Conservation (phyloP, 2,329 filamentous ascomycete species). For the Chaetoscypha palmicola region DNA sequence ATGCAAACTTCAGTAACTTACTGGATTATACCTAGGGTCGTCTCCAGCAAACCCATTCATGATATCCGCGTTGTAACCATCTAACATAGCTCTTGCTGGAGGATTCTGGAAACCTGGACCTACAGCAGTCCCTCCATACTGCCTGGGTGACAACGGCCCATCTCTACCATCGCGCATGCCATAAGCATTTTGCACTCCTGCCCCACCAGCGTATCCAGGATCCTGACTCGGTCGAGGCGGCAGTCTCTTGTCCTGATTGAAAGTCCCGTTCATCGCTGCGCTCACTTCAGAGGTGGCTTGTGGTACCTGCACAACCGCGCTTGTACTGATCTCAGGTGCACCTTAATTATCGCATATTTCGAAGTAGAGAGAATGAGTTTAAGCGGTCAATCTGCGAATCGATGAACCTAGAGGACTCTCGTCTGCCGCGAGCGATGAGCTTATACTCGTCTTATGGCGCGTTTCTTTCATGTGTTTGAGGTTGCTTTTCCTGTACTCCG, state of each 20-base stretch:
- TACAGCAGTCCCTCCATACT: conserved; percentile 9
- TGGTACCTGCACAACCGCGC: neutral
- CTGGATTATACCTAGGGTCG: conserved; percentile 49
- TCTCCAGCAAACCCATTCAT: conserved; percentile 48
- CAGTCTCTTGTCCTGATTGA: conserved; percentile 13
- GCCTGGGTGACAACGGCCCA: conserved; percentile 8
- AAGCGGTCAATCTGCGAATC: no score
- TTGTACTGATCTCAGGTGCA: no score
- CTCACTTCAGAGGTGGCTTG: neutral
- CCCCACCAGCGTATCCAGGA: conserved; percentile 13
- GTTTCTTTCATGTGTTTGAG: no score
- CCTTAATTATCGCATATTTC: no score
- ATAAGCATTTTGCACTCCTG: conserved; percentile 13
- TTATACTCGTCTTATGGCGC: no score
- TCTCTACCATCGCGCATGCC: conserved; percentile 7
- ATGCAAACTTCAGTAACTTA: conserved; percentile 31
- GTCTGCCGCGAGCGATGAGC: no score
- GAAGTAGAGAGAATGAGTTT: no score
- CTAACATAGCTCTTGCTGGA: conserved; percentile 44
- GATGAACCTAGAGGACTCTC: no score
- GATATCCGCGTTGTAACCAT: conserved; percentile 52
- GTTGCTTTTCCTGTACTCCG: no score
- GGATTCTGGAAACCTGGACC: conserved; percentile 24
- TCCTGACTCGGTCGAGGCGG: conserved; percentile 19
- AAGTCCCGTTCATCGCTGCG: conserved; percentile 7